Evolutionary conservation across 768 basidiomycete genomes (phyloP).

Genomic region (Sistotremastrum suecicum): DNA sequence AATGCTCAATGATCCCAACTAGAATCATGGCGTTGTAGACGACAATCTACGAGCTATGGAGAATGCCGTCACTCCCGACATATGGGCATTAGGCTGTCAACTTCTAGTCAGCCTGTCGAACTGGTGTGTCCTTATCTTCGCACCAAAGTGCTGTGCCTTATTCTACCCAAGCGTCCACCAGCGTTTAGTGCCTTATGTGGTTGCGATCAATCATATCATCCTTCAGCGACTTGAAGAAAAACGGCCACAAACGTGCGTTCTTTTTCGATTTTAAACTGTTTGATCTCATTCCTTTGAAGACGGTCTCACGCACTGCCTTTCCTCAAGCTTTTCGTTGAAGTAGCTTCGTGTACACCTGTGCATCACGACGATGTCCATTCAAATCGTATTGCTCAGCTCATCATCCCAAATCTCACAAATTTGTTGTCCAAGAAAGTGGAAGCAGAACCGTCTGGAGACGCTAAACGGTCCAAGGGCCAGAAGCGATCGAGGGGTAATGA

Average conservation of each 20-base stretch:
- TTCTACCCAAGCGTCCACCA: slow-evolving; percentile 29
- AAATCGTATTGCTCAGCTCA: slow-evolving; percentile 39
- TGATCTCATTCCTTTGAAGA: neutral
- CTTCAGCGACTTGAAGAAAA: slow-evolving; percentile 49
- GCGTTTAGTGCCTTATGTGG: slow-evolving; percentile 39
- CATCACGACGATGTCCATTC: slow-evolving; percentile 32
- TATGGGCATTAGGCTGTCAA: slow-evolving; percentile 40
- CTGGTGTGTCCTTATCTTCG: slow-evolving; percentile 11
- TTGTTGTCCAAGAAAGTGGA: slow-evolving; percentile 31
- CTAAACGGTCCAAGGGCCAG: slow-evolving; percentile 40
- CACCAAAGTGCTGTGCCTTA: neutral
- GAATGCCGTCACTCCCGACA: slow-evolving; percentile 29
- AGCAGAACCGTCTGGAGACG: slow-evolving; percentile 11
- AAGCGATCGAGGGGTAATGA: slow-evolving; percentile 61
- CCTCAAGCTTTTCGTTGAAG: slow-evolving; percentile 31
- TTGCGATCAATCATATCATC: slow-evolving; percentile 39
- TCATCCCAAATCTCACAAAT: slow-evolving; percentile 33
- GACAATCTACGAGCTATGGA: slow-evolving; percentile 40
- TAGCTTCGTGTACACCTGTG: slow-evolving; percentile 28
- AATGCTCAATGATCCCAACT: slow-evolving; percentile 4
- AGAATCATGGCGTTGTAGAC: slow-evolving; percentile 41
- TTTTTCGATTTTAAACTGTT: slow-evolving; percentile 1
- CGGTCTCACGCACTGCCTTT: slow-evolving; percentile 25
- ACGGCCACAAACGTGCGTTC: slow-evolving; percentile 27
- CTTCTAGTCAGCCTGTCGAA: slow-evolving; percentile 34